Evolutionary conservation across 2,329 filamentous ascomycete species (phyloP), one percentile per base, ranked within the genome.

Genomic region (Venturia asperata): DNA sequence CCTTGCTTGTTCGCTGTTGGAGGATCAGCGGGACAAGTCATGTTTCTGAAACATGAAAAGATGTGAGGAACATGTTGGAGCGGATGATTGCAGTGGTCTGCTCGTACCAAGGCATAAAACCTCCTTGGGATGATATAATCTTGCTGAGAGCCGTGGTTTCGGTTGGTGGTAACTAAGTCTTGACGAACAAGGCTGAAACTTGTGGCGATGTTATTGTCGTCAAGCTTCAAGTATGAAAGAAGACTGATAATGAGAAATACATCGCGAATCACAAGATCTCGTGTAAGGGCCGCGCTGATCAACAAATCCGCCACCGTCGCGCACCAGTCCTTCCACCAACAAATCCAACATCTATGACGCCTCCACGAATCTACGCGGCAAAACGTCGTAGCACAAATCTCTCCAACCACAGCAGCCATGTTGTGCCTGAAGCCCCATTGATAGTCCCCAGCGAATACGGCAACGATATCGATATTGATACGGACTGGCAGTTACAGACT

Each of bases 191-290:
- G 42, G 42, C 42, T 19, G 42, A 45, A 17, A 45, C 42, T n/a
- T 19, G 42, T 45, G 15, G 6, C 42, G 42, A 19, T 1, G 1
- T 3, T 45, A 19, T 45, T 17, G 3, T 19, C 4, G 13, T 19
- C 3, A 19, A 45, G 6, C 7, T 45, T 15, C 15, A 19, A 45
- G n/a, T 15, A 3, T 34, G 42, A 45, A n/a, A 45, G 6, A 3
- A 21, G 21, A 34, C 30, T 6, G 30, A 34, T 34, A 34, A n/a
- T n/a, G n/a, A n/a, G n/a, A n/a, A n/a, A n/a, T n/a, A n/a, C n/a
- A n/a, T n/a, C n/a, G n/a, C n/a, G n/a, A n/a, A 58, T 58, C 52
- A 58, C 52, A 58, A 37, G 52, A 58, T 58, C 30, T 58, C 27
- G 52, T 15, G 52, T n/a, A 10, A 58, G 17, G 27, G 13, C 52